Evolutionary conservation across 1,284 basidiomycete species (phyloP), one percentile per base, ranked within the genome.

Genomic region (Ceratorhiza oryzae-sativae): DNA sequence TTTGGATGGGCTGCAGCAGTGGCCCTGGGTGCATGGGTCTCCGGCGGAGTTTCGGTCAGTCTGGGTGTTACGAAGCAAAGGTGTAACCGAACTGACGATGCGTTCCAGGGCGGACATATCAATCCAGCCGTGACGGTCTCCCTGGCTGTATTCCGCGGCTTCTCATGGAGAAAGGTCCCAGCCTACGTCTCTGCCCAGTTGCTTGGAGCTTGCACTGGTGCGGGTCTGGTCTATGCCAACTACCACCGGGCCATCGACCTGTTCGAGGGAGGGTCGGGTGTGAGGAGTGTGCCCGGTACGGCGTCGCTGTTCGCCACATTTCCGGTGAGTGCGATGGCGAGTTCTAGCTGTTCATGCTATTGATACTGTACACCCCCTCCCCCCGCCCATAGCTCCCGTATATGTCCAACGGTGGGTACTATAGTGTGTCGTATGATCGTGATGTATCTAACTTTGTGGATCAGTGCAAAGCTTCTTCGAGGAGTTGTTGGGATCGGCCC

Each of bases 91-190:
- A 1, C 49, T 51, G 20, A 51, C 18, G 13, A 70, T 51, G 18
- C 13, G 5, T 20, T 9, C 3, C 72, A 89, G 60, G 90, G 90
- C 23, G 91, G 90, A 32, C 91, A 92, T 77, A 85, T 92, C 73
- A 92, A 92, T 76, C 91, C 90, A 55, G 90, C 90, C 27, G 90
- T 87, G 10, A 93, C 91, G 1, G 76, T 93, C 48, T 83, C 88
- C 6, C 76, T 92, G 53, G 90, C 90, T 0, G 81, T 86, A 2
- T 87, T 87, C 76, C 86, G 92, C 71, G 84, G 83, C 59, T 94
- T 94, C 79, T 90, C 93, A 0, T 89, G 88, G 86, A 85, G 84
- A 73, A 93, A 93, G 78, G 90, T 93, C 0, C 49, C 49, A 13
- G 82, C 77, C 75, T 94, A 90, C 77, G 86, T 92, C 59, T 76